Conservation (phyloP, 129 eudicot species). For the Escallonia herrerae region DNA sequence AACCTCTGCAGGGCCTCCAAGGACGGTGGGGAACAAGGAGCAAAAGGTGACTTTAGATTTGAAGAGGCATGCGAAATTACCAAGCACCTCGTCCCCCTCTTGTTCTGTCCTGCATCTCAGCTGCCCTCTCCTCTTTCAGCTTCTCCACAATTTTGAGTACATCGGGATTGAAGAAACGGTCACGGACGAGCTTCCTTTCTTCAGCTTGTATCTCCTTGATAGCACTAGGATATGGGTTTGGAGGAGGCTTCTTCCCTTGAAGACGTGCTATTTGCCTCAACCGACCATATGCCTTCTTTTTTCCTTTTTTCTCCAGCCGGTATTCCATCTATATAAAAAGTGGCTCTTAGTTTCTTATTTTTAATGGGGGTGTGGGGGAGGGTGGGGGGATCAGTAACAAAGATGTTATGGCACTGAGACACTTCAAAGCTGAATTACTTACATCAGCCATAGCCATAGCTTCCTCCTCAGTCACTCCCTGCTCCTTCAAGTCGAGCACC, state of each 20-base stretch:
- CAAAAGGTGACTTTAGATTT: background rate
- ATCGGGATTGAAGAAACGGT: conserved; percentile 23
- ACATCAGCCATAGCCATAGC: conserved; percentile 52
- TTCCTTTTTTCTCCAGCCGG: conserved; percentile 29
- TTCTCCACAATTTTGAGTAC: conserved; percentile 14
- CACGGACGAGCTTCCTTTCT: conserved; percentile 41
- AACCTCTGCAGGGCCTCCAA: background rate
- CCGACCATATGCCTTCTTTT: conserved; percentile 35
- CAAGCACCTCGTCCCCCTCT: conserved; percentile 11
- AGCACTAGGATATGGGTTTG: conserved; percentile 49
- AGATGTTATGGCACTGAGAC: too few species aligned
- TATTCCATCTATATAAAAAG: conserved; percentile 42
- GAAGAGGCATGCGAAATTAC: conserved; percentile 4
- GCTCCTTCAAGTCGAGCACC: conserved; percentile 43
- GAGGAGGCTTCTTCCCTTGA: conserved; percentile 40
- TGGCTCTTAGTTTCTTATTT: too few species aligned
- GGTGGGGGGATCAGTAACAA: too few species aligned
- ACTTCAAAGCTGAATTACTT: conserved; percentile 12
- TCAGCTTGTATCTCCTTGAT: conserved; percentile 46
- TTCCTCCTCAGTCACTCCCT: conserved; percentile 34
- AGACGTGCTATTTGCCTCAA: conserved; percentile 33
- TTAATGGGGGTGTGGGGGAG: too few species aligned
- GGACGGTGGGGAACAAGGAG: background rate
- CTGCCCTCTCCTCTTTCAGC: conserved; percentile 22
- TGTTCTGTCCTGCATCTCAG: conserved; percentile 14